Evolutionary conservation across 2,329 filamentous ascomycete genomes (phyloP), one percentile per base, ranked within the genome.

Genomic region (Fusarium heterosporum): DNA sequence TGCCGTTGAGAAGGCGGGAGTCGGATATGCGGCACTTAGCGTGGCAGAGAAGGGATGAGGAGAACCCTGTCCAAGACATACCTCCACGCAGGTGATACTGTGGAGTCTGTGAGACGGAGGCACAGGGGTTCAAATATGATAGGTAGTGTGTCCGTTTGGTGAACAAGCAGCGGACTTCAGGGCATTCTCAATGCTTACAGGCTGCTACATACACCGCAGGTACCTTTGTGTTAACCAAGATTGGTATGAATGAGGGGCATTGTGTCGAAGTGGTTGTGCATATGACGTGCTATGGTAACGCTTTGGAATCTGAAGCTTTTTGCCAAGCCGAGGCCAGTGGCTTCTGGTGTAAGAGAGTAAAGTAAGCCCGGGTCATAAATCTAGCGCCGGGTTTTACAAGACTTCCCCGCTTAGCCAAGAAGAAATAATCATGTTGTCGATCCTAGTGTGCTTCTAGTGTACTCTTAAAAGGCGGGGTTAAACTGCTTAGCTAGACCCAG

Each of bases 1-100:
- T 65, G 48, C 62, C 41, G 57, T 30, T 52, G 22, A 25, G 22
- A 47, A 26, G 50, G 59, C 62, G 68, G 64, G 69, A 59, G 14
- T 51, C 56, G 67, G 61, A 48, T 64, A 50, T 42, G n/a, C 67
- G 70, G 61, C 63, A 70, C 60, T 55, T 53, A 42, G 49, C n/a
- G 49, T 28, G 42, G 38, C 30, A 45, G 36, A 49, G 40, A 39
- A 49, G n/a, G 22, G 19, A 39, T 19, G 40, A 39, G 38, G 19
- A 41, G 42, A 46, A 38, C 16, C 42, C 30, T 36, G 48, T 19
- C 9, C 22, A 22, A 22, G 22, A 22, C 22, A 22, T 22, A 4
- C 4, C 22, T 22, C 22, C 22, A 22, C 22, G 22, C 22, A 22
- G 22, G 4, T 36, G 34, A 36, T 36, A 36, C 22, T 22, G 22